Conservation (phyloP, 1,139 yeast species). For the Sugiyamaella novakii region DNA sequence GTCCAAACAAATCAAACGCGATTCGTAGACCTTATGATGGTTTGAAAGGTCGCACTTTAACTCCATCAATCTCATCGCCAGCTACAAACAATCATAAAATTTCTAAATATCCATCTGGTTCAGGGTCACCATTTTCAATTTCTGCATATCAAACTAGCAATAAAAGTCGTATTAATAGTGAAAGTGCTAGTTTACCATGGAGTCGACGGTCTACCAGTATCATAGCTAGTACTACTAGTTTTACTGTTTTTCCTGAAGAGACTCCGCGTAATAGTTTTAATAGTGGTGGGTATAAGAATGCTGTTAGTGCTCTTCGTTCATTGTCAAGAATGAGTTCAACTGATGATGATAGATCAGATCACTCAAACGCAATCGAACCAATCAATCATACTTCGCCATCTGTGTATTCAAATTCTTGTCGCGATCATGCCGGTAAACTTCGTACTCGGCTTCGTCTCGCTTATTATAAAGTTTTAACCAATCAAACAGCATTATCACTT, state of each 20-base stretch:
- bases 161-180: neutral
- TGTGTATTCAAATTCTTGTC: slow-evolving; percentile 2
- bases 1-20: slow-evolving; percentile 18
- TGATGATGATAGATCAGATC: neutral
- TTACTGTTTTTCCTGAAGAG: slow-evolving; percentile 10
- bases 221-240: slow-evolving; percentile 3
- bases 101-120: slow-evolving; percentile 12
- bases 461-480: slow-evolving; percentile 66
- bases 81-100: neutral
- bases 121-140: slow-evolving; percentile 13
- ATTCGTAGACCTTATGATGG: neutral
- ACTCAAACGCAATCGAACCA: too few species aligned
- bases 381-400: neutral
- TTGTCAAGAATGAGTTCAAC: neutral
- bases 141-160: slow-evolving; percentile 9
- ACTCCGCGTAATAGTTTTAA: neutral
- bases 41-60: slow-evolving; percentile 1
- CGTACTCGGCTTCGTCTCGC: slow-evolving; percentile 70
- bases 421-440: slow-evolving; percentile 25
- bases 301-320: neutral
- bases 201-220: slow-evolving; percentile 14
- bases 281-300: neutral
- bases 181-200: slow-evolving; percentile 16
- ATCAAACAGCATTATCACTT: slow-evolving; percentile 50
- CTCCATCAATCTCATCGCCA: neutral